A percentile compares a stretch with the other conserved stretches of the same genome.
These are phyloP conservation scores for Nidularia sp. DNA, from an alignment of 768 basidiomycete species.

Conservation along the genomic window DNA sequence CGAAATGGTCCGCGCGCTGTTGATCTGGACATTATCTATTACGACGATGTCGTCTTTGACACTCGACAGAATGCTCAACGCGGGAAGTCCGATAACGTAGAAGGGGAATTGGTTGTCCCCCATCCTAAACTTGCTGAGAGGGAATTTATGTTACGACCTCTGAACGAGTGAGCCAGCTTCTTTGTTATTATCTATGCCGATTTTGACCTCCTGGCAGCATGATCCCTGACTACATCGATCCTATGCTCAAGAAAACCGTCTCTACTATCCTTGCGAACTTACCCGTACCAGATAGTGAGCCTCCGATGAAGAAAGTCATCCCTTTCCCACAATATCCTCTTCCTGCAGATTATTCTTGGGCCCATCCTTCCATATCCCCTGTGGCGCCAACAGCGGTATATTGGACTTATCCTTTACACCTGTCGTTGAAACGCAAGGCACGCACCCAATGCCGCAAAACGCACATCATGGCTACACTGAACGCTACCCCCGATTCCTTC, in stretches of 20 bases:
- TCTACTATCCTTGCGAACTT: constrained; percentile 40
- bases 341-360: constrained; percentile 10
- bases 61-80: constrained; percentile 40
- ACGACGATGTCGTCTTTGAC: constrained; percentile 58
- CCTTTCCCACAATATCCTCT: constrained; percentile 64
- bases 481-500: constrained; percentile 94
- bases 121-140: constrained; percentile 80
- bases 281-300: constrained; percentile 20
- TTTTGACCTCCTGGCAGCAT: constrained; percentile 46
- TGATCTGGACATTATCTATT: constrained; percentile 86
- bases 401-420: constrained; percentile 39
- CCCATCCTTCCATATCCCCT: constrained; percentile 13
- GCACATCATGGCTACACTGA: constrained; percentile 87
- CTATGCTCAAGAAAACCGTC: constrained; percentile 45
- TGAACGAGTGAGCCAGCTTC: constrained; percentile 70
- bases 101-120: constrained; percentile 75
- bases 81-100: constrained; percentile 44
- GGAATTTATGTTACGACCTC: constrained; percentile 88
- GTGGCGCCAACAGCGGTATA: constrained; percentile 46
- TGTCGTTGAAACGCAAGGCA: neutral
- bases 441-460: constrained; percentile 33
- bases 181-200: neutral
- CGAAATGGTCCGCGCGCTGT: constrained; percentile 86
- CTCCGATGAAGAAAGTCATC: constrained; percentile 67
- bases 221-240: constrained; percentile 72